Evolutionary conservation across 2,329 filamentous ascomycete species (phyloP), one percentile per base, ranked within the genome.

Genomic region (Aspergillus fumigatiaffinis): DNA sequence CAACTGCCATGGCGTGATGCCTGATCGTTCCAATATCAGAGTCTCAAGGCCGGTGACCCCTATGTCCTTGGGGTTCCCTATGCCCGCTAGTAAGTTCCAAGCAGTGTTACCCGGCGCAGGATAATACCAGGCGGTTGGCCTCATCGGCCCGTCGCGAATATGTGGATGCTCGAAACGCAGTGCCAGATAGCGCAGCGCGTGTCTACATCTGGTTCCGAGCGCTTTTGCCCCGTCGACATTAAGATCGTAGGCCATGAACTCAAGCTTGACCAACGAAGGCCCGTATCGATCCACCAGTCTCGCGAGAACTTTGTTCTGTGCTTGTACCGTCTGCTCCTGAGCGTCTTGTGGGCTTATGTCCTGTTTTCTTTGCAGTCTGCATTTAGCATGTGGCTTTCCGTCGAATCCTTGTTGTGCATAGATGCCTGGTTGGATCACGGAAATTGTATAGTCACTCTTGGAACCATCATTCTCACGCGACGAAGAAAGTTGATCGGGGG

Each of bases 151-250:
- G 38, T 73, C 70, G 41, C 72, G 66, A 32, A 74, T 65, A 41
- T 73, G 70, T 2, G 65, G 67, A 57, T 74, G 72, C 42, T 68
- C 68, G 55, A 74, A 73, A 25, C 70, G 69, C 50, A 75, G 60
- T 12, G 66, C 68, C n/a, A 75, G 63, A 56, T 71, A 64, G 5
- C 64, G 67, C 46, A 75, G 61, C 20, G 57, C 62, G 42, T 60
- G 35, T 42, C 61, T 55, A 51, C 68, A 70, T 14, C 54, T 62
- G 1, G 54, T 53, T 4, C 60, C 63, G n/a, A 71, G 41, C 10
- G 67, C 65, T 44, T 58, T 59, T n/a, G 71, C 66, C 12, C 71
- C 66, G 12, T 66, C 58, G 4, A 58, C 53, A 51, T 71, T 66
- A n/a, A 75, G 57, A 42, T 71, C 63, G 35, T 69, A 68, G 20